These are phyloP conservation scores for Penicillium vulpinum DNA, from an alignment of 2,329 filamentous ascomycete species.

Conservation along the genomic window DNA sequence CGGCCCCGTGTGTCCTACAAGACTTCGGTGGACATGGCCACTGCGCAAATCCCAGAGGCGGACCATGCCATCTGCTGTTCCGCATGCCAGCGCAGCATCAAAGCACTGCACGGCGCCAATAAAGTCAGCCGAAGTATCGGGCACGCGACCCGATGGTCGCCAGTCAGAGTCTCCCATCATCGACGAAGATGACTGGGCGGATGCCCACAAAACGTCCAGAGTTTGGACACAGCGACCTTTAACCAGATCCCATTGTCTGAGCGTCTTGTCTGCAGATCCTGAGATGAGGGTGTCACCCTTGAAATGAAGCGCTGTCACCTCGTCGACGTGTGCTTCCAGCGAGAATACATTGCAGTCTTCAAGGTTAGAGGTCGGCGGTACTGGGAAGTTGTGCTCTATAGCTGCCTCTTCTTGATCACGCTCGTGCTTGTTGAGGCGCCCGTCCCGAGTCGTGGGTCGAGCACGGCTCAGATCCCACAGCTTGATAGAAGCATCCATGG, in stretches of 20 bases:
- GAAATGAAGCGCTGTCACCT: constrained; percentile 93
- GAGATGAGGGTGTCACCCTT: constrained; percentile 86
- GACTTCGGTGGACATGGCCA: constrained; percentile 92
- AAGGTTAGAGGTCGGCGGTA: constrained; percentile 71
- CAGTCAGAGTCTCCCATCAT: constrained; percentile 64
- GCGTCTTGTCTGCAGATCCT: constrained; percentile 93
- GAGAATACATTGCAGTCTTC: constrained; percentile 86
- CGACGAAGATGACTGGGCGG: constrained; percentile 78
- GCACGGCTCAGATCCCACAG: constrained; percentile 93
- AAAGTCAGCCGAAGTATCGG: constrained; percentile 76
- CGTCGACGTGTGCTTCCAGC: constrained; percentile 85
- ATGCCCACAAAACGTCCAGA: constrained; percentile 95
- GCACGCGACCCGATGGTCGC: constrained; percentile 66
- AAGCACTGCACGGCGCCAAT: constrained; percentile 94
- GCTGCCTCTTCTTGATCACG: constrained; percentile 47
- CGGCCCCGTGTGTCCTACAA: constrained; percentile 92
- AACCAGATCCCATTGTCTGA: constrained; percentile 95
- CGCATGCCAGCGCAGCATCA: constrained; percentile 90
- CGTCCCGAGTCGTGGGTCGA: constrained; percentile 70
- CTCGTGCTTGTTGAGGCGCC: constrained; percentile 53
- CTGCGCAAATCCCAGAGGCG: constrained; percentile 94
- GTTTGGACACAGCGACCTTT: constrained; percentile 98
- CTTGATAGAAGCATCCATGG: constrained; percentile 89
- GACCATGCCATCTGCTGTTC: constrained; percentile 96
- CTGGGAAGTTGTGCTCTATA: constrained; percentile 58